Evolutionary conservation across 108 stramenopile species (phyloP).

Genomic region (Discostella pseudostelligera): DNA sequence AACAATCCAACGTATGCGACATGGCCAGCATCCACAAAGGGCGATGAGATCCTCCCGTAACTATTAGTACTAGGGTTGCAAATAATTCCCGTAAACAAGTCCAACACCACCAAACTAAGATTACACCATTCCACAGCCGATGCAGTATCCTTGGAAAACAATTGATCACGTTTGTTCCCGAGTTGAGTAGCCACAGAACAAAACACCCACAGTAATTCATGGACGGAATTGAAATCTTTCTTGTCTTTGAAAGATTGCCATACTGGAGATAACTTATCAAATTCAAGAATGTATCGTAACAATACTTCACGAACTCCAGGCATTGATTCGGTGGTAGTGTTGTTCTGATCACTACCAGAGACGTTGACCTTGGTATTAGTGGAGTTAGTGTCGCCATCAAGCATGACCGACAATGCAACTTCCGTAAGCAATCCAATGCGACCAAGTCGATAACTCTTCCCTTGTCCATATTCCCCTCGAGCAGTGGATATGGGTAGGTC

Average conservation of each 20-base stretch:
- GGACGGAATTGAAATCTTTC: slow-evolving; percentile 11
- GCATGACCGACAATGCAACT: slow-evolving; percentile 61
- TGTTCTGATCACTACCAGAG: slow-evolving; percentile 1
- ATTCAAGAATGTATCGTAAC: slow-evolving; percentile 31
- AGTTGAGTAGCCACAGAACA: slow-evolving; percentile 28
- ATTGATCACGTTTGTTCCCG: slow-evolving; percentile 13
- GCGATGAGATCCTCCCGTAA: slow-evolving; percentile 20
- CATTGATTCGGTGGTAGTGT: slow-evolving; percentile 15
- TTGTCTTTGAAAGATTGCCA: slow-evolving; percentile 29
- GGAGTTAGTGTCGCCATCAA: slow-evolving; percentile 53
- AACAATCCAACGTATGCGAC: slow-evolving; percentile 33
- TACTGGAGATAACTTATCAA: slow-evolving; percentile 17
- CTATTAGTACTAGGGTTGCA: slow-evolving; percentile 12
- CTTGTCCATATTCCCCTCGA: slow-evolving; percentile 11
- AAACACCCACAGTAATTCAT: slow-evolving; percentile 44
- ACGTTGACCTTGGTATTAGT: slow-evolving; percentile 6
- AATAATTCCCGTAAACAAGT: slow-evolving; percentile 30
- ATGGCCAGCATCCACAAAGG: slow-evolving; percentile 29
- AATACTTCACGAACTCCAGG: slow-evolving; percentile 23
- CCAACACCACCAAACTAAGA: slow-evolving; percentile 38
- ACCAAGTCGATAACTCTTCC: slow-evolving; percentile 48
- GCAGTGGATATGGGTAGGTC: slow-evolving; percentile 30
- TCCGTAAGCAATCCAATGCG: slow-evolving; percentile 59
- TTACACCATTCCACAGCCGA: slow-evolving; percentile 37
- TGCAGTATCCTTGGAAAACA: slow-evolving; percentile 27